Evolutionary conservation across 192 early-diverging fungal genomes (phyloP).

Genomic region (Entophlyctis helioformis): DNA sequence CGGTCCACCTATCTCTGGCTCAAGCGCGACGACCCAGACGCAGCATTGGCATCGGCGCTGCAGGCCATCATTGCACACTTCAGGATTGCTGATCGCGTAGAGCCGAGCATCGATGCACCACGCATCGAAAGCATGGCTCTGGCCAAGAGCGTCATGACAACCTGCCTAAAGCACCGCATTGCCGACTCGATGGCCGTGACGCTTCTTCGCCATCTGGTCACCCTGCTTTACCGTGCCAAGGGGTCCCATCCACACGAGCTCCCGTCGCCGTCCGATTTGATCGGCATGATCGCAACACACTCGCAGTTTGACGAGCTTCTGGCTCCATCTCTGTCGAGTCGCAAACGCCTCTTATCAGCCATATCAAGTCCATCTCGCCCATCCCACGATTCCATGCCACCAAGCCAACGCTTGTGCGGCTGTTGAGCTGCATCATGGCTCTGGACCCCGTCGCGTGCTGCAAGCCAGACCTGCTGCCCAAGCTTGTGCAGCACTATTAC

Average conservation of each 20-base stretch:
- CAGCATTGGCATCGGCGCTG: too few species aligned
- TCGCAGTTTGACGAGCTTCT: slow-evolving; percentile 24
- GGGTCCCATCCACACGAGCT: too few species aligned
- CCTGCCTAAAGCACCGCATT: slow-evolving; percentile 13
- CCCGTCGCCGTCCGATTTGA: slow-evolving; percentile 17
- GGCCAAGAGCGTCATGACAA: slow-evolving; percentile 9
- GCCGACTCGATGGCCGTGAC: slow-evolving; percentile 7
- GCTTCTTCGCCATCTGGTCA: background rate
- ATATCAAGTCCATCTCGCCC: background rate
- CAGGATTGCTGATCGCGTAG: too few species aligned
- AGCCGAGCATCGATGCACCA: too few species aligned
- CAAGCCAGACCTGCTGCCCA: slow-evolving; percentile 31
- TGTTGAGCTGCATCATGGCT: too few species aligned
- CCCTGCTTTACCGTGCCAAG: slow-evolving; percentile 1
- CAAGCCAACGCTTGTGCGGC: slow-evolving; percentile 26
- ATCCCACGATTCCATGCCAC: slow-evolving; percentile 15
- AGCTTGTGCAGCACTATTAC: slow-evolving; percentile 38
- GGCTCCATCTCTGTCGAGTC: too few species aligned
- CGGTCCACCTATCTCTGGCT: too few species aligned
- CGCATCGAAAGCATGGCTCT: too few species aligned
- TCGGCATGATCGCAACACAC: slow-evolving; percentile 21
- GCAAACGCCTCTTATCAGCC: too few species aligned
- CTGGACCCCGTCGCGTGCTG: slow-evolving; percentile 35
- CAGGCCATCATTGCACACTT: too few species aligned
- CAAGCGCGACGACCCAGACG: too few species aligned